Evolutionary conservation across 257 asterid species (phyloP), one percentile per base, ranked within the genome.

Genomic region (Lycium barbarum): DNA sequence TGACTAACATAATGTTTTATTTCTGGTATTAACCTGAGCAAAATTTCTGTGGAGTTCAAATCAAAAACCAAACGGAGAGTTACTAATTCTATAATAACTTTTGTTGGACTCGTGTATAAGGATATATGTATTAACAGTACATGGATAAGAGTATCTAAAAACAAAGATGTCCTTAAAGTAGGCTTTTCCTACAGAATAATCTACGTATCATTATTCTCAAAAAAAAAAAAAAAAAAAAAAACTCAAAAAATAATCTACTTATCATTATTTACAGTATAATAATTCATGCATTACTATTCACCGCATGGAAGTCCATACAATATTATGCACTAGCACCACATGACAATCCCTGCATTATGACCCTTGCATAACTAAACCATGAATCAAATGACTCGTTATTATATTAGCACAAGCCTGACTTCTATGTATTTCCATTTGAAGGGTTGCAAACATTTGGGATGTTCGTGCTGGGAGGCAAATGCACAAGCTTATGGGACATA

Each of bases 401-500:
- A 35, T 4, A 26, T 54, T 33, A 57, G 49, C 66, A 78, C 47
- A 53, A 47, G 57, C 88, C 81, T 85, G 83, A 85, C 88, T 84
- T 91, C 70, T 83, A 66, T 40, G 36, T 87, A 43, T 55, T 61
- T 86, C 67, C 38, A 57, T 89, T 85, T 88, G 78, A 84, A 94
- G 99, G 84, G 90, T 92, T 88, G 98, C 92, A 58, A 90, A 90
- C 88, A 88, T 96, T 88, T 95, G 99, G 99, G 99, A 96, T 85
- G 94, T 96, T 82, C 97, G 99, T 81, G 93, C 98, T 74, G 95
- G 97, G 83, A 89, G 87, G 90, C 97, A 91, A 91, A 95, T 95
- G 98, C 97, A 95, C 93, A 93, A 93, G 92, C 96, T 96, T 83
- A 78, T 86, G 82, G 99, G 99, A 85, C 99, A 96, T 90, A 92